phyloP scores from a whole-genome alignment of 768 basidiomycete genomes.

The Porpolomopsis calyptriformis region DNA sequence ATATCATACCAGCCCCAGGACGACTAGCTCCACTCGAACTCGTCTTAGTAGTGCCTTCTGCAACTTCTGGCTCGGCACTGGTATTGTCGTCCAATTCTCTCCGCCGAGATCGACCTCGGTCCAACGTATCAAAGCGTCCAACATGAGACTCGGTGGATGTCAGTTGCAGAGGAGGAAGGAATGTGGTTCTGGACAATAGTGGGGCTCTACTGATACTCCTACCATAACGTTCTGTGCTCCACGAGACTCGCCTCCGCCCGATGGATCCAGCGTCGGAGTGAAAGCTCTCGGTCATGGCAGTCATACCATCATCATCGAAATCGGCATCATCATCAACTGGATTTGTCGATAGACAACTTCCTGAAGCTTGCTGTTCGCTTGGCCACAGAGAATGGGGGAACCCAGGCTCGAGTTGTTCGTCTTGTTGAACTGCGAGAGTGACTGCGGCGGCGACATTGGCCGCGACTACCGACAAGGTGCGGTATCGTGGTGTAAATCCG shows the following conservation, averaged over 20 bases:
- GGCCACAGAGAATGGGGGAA: constrained; percentile 20
- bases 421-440: constrained; percentile 55
- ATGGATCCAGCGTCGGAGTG: constrained; percentile 57
- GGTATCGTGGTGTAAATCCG: constrained; percentile 49
- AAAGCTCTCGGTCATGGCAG: constrained; percentile 62
- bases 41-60: constrained; percentile 22
- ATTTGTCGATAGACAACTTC: constrained; percentile 11
- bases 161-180: constrained; percentile 24
- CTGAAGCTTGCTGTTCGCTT: constrained; percentile 17
- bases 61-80: constrained; percentile 17
- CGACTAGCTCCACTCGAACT: constrained; percentile 51
- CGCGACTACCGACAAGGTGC: constrained; percentile 56
- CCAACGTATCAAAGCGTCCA: constrained; percentile 16
- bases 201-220: constrained; percentile 30
- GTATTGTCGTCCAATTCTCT: constrained; percentile 24
- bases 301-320: constrained; percentile 43
- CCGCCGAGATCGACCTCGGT: constrained; percentile 37
- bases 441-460: constrained; percentile 66
- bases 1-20: constrained; percentile 68
- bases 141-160: constrained; percentile 22
- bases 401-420: constrained; percentile 30
- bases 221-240: constrained; percentile 49
- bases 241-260: constrained; percentile 48
- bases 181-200: constrained; percentile 20
- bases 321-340: constrained; percentile 31